These are phyloP conservation scores for Cryptosporidium ryanae DNA, from an alignment of 169 alveolate species.

Conservation along the genomic window DNA sequence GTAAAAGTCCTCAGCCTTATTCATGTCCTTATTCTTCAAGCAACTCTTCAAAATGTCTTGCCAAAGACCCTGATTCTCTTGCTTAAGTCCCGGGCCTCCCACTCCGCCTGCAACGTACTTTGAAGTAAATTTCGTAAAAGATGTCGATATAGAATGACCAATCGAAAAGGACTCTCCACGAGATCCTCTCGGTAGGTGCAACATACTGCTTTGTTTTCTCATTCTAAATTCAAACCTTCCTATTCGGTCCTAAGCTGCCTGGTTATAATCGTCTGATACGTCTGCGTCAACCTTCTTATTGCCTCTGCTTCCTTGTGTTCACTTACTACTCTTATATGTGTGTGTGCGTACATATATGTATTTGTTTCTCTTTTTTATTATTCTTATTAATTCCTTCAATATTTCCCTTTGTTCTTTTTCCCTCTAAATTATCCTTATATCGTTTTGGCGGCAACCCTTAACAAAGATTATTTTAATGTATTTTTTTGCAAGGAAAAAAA, in stretches of 20 bases:
- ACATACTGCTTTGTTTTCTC: slow-evolving; percentile 68
- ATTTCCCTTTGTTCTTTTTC: no score
- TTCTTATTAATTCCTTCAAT: no score
- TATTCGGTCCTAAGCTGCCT: no score
- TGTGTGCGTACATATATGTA: no score
- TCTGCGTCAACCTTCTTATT: no score
- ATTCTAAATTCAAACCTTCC: background rate
- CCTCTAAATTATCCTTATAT: no score
- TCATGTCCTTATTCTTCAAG: background rate
- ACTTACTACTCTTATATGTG: no score
- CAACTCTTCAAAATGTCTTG: slow-evolving; percentile 38
- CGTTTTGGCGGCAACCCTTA: background rate
- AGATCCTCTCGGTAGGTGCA: slow-evolving; percentile 55
- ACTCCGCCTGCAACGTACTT: slow-evolving; percentile 11
- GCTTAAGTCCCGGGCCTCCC: slow-evolving; percentile 2
- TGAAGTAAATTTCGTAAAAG: slow-evolving; percentile 45
- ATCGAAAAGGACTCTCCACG: slow-evolving; percentile 49
- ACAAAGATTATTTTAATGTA: background rate
- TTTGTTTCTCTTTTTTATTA: no score
- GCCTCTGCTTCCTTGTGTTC: no score
- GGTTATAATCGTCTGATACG: no score
- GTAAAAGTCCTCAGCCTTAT: slow-evolving; percentile 10
- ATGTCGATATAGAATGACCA: slow-evolving; percentile 25
- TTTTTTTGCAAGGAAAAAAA: no score
- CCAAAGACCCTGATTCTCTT: slow-evolving; percentile 53